Conservation (phyloP, 2,329 filamentous ascomycete genomes). For the Claviceps purpurea region DNA sequence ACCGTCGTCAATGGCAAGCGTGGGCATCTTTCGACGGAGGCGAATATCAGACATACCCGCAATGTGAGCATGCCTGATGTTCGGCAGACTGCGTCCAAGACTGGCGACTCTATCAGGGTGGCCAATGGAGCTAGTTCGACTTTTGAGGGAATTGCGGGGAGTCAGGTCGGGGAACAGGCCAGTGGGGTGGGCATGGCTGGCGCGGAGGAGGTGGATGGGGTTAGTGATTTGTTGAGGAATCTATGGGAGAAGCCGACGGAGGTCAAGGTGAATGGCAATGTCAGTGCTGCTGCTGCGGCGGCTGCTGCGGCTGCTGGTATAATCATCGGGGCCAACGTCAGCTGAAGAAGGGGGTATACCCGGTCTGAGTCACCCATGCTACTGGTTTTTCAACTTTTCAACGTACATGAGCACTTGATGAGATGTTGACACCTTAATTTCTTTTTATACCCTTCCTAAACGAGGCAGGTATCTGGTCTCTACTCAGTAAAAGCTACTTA, state of each 20-base stretch:
- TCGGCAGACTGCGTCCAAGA: conserved; percentile 18
- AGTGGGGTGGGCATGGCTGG: conserved; percentile 38
- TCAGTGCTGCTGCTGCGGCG: too few species aligned
- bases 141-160: conserved; percentile 32
- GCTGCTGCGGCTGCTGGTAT: too few species aligned
- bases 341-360: conserved; percentile 5
- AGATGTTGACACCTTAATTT: too few species aligned
- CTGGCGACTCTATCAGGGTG: conserved; percentile 21
- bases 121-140: conserved; percentile 29
- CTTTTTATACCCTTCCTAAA: too few species aligned
- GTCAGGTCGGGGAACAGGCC: conserved; percentile 26
- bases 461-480: too few species aligned
- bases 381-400: too few species aligned
- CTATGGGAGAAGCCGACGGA: conserved; percentile 50
- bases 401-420: too few species aligned
- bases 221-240: conserved; percentile 38
- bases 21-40: conserved; percentile 14
- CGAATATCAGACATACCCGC: conserved; percentile 21
- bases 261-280: conserved; percentile 14
- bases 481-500: too few species aligned
- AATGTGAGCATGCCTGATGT: conserved; percentile 26
- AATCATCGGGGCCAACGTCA: conserved; percentile 30
- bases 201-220: conserved; percentile 36
- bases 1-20: conserved; percentile 26
- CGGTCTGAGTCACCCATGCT: too few species aligned